Evolutionary conservation across 2,329 filamentous ascomycete species (phyloP).

Genomic region (Ceratocystis cacaofunesta): DNA sequence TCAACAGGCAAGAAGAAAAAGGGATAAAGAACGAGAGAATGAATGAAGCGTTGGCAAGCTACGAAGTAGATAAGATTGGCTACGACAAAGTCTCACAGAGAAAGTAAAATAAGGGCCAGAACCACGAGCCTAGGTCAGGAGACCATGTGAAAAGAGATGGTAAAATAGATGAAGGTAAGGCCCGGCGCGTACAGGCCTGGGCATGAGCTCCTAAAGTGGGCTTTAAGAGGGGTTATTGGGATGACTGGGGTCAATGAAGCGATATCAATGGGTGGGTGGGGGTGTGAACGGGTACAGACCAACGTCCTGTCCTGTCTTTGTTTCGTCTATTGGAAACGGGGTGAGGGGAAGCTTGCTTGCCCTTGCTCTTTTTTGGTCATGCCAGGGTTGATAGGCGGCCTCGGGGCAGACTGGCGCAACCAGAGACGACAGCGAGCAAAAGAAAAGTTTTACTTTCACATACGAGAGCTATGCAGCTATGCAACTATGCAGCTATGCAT

Average conservation of each 20-base stretch:
- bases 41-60: background rate
- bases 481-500: background rate
- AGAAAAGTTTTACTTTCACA: background rate
- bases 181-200: background rate
- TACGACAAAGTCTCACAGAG: background rate
- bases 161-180: background rate
- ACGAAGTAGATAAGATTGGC: background rate
- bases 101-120: background rate
- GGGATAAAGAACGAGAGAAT: background rate
- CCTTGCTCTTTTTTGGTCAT: background rate
- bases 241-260: background rate
- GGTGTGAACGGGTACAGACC: background rate
- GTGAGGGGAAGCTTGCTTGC: background rate
- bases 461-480: background rate
- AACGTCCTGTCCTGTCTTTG: background rate
- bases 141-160: background rate
- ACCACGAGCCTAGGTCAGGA: background rate
- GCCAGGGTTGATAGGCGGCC: background rate
- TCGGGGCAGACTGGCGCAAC: background rate
- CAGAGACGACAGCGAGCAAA: background rate
- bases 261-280: background rate
- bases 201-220: conserved; percentile 1
- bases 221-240: background rate
- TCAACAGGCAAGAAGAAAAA: background rate
- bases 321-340: background rate